A percentile compares a stretch with the other conserved stretches of the same genome.
These are phyloP conservation scores for Striga asiatica DNA, from an alignment of 257 asterid genomes.

Conservation along the genomic window DNA sequence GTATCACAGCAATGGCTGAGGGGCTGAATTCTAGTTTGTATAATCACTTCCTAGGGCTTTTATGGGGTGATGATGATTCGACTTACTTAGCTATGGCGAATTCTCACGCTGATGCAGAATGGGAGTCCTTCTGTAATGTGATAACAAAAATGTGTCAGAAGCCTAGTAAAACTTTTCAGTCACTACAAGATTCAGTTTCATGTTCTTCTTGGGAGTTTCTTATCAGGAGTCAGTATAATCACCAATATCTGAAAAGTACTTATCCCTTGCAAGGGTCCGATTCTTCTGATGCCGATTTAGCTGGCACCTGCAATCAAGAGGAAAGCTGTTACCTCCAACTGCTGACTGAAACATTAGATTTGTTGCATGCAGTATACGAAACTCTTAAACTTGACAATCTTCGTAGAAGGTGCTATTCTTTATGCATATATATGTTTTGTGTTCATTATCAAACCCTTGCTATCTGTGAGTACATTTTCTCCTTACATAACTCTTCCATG, in stretches of 20 bases:
- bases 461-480: constrained; percentile 9
- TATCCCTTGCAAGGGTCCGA: constrained; percentile 25
- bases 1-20: constrained; percentile 77
- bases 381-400: constrained; percentile 78
- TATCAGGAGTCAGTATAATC: constrained; percentile 58
- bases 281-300: constrained; percentile 24
- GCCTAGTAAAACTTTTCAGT: constrained; percentile 22
- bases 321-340: constrained; percentile 30
- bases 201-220: constrained; percentile 90
- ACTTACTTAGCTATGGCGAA: constrained; percentile 38
- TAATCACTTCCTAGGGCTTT: constrained; percentile 56
- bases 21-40: constrained; percentile 60
- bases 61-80: constrained; percentile 59
- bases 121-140: constrained; percentile 67
- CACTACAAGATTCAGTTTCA: constrained; percentile 30
- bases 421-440: constrained; percentile 5
- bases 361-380: constrained; percentile 89
- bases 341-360: constrained; percentile 54
- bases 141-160: constrained; percentile 37
- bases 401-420: constrained; percentile 59
- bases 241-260: constrained; percentile 39
- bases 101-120: constrained; percentile 57
- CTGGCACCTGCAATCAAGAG: constrained; percentile 21
- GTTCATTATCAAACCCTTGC: not conserved
- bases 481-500: not conserved